Evolutionary conservation across 169 alveolate genomes (phyloP).

Genomic region (Theileria parva): DNA sequence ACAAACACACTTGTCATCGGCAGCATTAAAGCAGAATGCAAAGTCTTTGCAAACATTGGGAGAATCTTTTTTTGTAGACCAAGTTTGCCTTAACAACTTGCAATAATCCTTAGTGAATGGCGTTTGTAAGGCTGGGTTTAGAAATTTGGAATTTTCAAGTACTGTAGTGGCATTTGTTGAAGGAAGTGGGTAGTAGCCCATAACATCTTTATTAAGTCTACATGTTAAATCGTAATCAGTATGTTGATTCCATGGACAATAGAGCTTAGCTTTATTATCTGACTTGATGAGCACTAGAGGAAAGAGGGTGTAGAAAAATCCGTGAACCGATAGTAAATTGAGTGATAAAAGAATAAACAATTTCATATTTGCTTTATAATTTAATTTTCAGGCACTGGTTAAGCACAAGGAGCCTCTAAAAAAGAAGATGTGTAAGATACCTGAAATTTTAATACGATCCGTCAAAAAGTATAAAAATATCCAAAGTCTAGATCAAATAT

Average conservation of each 20-base stretch:
- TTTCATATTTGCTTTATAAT: background rate
- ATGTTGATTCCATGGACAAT: slow-evolving; percentile 7
- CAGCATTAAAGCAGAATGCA: slow-evolving; percentile 37
- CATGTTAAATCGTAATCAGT: background rate
- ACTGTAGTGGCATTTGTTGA: background rate
- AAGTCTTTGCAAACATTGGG: slow-evolving; percentile 23
- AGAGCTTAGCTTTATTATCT: background rate
- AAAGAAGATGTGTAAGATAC: background rate
- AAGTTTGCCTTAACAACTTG: background rate
- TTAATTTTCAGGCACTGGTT: background rate
- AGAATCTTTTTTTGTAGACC: slow-evolving; percentile 13
- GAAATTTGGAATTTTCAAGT: background rate
- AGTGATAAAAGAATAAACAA: background rate
- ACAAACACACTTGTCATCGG: slow-evolving; percentile 35
- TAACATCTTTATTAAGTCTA: background rate
- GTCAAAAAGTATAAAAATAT: background rate
- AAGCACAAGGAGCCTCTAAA: background rate
- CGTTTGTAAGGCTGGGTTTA: background rate
- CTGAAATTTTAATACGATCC: background rate
- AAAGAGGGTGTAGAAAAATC: background rate
- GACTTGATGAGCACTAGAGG: background rate
- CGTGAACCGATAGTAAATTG: background rate
- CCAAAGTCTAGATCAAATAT: background rate
- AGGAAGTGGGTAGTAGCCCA: background rate
- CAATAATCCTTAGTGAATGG: background rate